These are phyloP conservation scores for Prunus campanulata DNA, from an alignment of 306 rosid genomes.

Conservation along the genomic window DNA sequence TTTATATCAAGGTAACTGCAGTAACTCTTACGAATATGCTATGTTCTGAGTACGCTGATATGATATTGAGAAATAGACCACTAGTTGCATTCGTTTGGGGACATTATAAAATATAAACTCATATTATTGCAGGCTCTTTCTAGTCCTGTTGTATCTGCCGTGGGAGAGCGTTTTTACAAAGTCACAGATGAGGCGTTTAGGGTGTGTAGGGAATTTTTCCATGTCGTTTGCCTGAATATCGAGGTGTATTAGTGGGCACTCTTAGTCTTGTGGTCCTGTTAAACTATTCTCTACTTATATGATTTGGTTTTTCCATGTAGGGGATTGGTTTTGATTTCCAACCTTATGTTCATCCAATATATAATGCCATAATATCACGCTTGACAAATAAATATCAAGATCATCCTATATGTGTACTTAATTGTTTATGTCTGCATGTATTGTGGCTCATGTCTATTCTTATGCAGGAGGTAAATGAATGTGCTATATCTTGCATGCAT, in stretches of 20 bases:
- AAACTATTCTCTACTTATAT: conserved; percentile 26
- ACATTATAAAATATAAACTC: neutral
- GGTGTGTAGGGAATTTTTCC: conserved; percentile 93
- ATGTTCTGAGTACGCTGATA: neutral
- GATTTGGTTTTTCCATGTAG: conserved; percentile 39
- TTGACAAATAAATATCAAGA: conserved; percentile 99
- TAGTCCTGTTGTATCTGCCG: conserved; percentile 91
- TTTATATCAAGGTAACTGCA: conserved; percentile 70
- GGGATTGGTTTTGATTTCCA: conserved; percentile 75
- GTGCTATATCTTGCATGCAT: conserved; percentile 97
- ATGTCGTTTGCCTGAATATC: conserved; percentile 80
- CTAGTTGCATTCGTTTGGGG: neutral
- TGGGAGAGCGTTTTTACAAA: conserved; percentile 97
- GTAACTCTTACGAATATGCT: neutral
- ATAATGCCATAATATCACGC: conserved; percentile 90
- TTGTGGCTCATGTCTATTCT: conserved; percentile 26
- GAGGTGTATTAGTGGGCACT: conserved; percentile 51
- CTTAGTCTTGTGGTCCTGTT: conserved; percentile 16
- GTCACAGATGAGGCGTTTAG: conserved; percentile 98
- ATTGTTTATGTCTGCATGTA: neutral
- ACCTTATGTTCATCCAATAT: conserved; percentile 84
- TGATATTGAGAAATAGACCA: too few species aligned
- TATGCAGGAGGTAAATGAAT: conserved; percentile 95
- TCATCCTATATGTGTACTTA: conserved; percentile 33
- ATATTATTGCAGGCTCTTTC: conserved; percentile 72